These are phyloP conservation scores for Saccharomyces hybrid DNA, from an alignment of 1,139 yeast genomes.

Conservation along the genomic window DNA sequence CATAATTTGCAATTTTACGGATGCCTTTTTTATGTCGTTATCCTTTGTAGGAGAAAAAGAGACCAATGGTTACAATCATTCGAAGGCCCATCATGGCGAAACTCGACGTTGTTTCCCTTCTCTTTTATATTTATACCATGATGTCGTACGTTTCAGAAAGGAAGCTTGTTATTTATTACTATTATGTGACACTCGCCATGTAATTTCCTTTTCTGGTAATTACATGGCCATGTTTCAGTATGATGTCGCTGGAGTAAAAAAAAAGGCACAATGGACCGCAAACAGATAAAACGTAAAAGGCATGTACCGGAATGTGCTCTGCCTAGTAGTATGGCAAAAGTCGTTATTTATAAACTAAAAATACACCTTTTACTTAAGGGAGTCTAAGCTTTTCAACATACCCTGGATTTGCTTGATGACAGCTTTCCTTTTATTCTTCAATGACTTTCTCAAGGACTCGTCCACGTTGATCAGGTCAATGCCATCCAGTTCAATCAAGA, in stretches of 20 bases:
- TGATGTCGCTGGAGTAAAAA: background rate
- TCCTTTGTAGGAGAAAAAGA: background rate
- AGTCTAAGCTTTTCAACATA: constrained; percentile 52
- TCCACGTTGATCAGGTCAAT: constrained; percentile 44
- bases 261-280: background rate
- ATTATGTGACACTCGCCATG: background rate
- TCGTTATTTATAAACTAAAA: background rate
- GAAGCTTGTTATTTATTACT: background rate
- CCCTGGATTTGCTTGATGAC: constrained; percentile 55
- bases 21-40: background rate
- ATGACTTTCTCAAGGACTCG: constrained; percentile 36
- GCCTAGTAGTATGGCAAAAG: background rate
- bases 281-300: background rate
- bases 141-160: background rate
- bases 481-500: constrained; percentile 58
- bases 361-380: constrained; percentile 24
- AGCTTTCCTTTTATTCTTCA: constrained; percentile 52
- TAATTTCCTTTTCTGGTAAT: background rate
- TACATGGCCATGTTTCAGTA: background rate
- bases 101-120: background rate
- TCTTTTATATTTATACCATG: background rate
- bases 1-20: background rate
- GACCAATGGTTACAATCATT: background rate
- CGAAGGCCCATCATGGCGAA: background rate
- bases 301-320: background rate